Conservation (phyloP, 2,329 filamentous ascomycete species). For the Periconia sp. region DNA sequence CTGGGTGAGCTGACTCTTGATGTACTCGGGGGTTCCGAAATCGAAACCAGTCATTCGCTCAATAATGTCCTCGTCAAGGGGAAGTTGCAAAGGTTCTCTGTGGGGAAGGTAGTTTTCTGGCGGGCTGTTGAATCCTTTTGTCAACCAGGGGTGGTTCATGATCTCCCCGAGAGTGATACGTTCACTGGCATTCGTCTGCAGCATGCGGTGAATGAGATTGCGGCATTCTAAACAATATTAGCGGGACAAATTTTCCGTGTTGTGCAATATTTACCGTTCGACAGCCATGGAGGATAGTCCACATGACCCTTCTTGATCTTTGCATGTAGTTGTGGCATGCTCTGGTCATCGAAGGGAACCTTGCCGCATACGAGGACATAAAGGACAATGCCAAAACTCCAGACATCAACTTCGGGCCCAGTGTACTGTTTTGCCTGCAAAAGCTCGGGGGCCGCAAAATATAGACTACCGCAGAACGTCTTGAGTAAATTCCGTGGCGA, state of each 20-base stretch:
- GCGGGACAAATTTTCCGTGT: conserved; percentile 1
- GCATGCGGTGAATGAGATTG: conserved; percentile 88
- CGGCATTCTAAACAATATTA: conserved; percentile 71
- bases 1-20: conserved; percentile 77
- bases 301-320: conserved; percentile 98
- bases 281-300: conserved; percentile 93
- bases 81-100: conserved; percentile 82
- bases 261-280: conserved; percentile 65
- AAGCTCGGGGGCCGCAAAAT: conserved; percentile 94
- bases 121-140: conserved; percentile 81
- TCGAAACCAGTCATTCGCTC: conserved; percentile 98
- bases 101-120: conserved; percentile 86
- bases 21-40: conserved; percentile 84
- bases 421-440: conserved; percentile 93
- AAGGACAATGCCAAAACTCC: conserved; percentile 98
- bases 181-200: conserved; percentile 88
- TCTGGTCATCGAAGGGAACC: conserved; percentile 98
- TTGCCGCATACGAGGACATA: conserved; percentile 98
- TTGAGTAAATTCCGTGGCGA: conserved; percentile 82
- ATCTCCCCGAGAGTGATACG: conserved; percentile 88
- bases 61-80: conserved; percentile 80
- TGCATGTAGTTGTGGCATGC: conserved; percentile 95
- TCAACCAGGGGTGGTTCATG: conserved; percentile 94
- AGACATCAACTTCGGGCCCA: conserved; percentile 94
- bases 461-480: conserved; percentile 96